Base-by-base conservation (phyloP, 192 early-diverging fungal species). In the Chytriomyces confervae region DNA sequence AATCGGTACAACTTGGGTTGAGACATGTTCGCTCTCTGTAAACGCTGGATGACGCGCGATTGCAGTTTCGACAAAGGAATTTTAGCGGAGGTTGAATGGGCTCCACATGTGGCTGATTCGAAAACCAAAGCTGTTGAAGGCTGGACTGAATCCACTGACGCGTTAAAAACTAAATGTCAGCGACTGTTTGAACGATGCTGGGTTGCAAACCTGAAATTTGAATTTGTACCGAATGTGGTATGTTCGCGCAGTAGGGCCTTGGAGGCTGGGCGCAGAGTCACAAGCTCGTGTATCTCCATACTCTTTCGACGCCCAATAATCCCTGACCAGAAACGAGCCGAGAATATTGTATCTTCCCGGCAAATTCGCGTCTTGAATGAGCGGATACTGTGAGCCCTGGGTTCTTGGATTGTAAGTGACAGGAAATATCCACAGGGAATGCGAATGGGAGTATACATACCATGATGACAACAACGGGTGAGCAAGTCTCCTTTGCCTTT, bases 221-320 rank as follows among this genome's bases (percentile, higher is more conserved):
- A 74, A 74, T 46, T 74, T 74, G 47, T 74, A 74, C 44, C 72
- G 48, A 62, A 74, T 63, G 5, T 10, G 72, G 45, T 74, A 74
- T n/a, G 2, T 74, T n/a, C 53, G 49, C 29, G 2, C 29, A 1
- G 45, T 3, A 60, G 29, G 48, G 18, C 29, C 10, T 3, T 46
- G 2, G 27, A 48, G 13, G 67, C 29, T 71, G 2, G 53, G 1
- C 20, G 53, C 0, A 11, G 53, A 11, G 53, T 57, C 53, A 57
- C 13, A n/a, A n/a, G n/a, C n/a, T n/a, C n/a, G n/a, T n/a, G n/a
- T n/a, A n/a, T n/a, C n/a, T n/a, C n/a, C 20, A 23, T 63, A 63
- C 50, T 74, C 60, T 46, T 63, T 74, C 8, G 72, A 43, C 27
- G 72, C 23, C 72, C 72, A 74, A 7, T 16, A 61, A 5, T 27